Conservation (phyloP, 169 alveolate species). For the Plasmodium gonderi region DNA sequence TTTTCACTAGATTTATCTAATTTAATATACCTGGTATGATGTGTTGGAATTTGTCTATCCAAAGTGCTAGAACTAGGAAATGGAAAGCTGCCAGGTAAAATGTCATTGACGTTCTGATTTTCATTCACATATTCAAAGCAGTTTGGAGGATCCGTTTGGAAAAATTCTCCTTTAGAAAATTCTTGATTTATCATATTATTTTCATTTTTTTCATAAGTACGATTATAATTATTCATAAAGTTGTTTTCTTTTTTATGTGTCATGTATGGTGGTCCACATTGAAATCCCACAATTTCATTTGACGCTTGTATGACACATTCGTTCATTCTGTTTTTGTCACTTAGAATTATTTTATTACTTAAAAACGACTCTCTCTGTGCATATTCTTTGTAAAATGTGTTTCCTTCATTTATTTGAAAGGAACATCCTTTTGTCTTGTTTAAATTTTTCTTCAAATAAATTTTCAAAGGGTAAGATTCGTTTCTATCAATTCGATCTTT, state of each 20-base stretch:
- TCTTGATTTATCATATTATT: neutral
- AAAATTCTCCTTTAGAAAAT: neutral
- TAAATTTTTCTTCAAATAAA: slow-evolving; percentile 22
- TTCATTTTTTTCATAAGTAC: neutral
- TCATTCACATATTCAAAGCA: slow-evolving; percentile 63
- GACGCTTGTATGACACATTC: slow-evolving; percentile 36
- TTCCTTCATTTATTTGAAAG: slow-evolving; percentile 30
- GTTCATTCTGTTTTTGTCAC: neutral
- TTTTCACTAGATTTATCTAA: neutral
- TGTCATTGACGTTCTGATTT: neutral
- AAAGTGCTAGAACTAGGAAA: slow-evolving; percentile 20
- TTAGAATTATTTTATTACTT: slow-evolving; percentile 13
- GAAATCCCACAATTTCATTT: slow-evolving; percentile 60
- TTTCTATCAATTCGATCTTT: neutral
- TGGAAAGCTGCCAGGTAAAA: slow-evolving; percentile 2
- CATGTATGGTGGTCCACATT: slow-evolving; percentile 67
- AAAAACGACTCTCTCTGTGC: slow-evolving; percentile 42
- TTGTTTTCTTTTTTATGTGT: neutral
- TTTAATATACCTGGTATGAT: slow-evolving; percentile 46
- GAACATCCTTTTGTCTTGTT: slow-evolving; percentile 66
- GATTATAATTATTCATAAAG: neutral
- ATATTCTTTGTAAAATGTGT: slow-evolving; percentile 12
- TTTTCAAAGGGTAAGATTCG: slow-evolving; percentile 33
- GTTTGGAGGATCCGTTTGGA: slow-evolving; percentile 28
- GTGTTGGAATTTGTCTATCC: neutral